Evolutionary conservation across 2,329 filamentous ascomycete species (phyloP), one percentile per base, ranked within the genome.

Genomic region (Clonostachys chloroleuca): DNA sequence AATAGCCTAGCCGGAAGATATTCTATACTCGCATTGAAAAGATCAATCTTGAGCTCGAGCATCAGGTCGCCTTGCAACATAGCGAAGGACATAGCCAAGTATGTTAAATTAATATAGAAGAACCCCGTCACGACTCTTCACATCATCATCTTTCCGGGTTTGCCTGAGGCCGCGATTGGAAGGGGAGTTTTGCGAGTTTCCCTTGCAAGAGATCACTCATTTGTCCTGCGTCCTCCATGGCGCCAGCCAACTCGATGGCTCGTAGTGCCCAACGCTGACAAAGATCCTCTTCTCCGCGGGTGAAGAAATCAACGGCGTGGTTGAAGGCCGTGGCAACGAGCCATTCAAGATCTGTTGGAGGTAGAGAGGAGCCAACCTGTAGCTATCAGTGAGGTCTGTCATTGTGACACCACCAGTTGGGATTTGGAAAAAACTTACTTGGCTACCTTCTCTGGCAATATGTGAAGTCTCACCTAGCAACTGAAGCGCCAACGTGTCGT

Each of bases 271-370:
- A 91, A 35, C 64, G 60, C 51, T 72, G 77, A 43, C 81, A 83
- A 2, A 67, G 63, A 5, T 70, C 70, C 47, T 81, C 75, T 34
- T 86, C 73, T 2, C 74, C 71, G 2, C 66, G 68, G 12, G 75
- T 72, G 55, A 81, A 83, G n/a, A 80, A 72, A 56, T 91, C 86
- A 6, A 90, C 70, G 0, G 79, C 83, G 50, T 83, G 82, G 54
- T 92, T 92, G 62, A 87, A 90, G 0, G 79, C 69, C 6, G 75
- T 81, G 1, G 80, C 79, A 0, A 82, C 80, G n/a, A 94, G 76
- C 85, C 87, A 94, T 56, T 90, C 84, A 2, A 92, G 66, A 58
- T 94, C 89, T 5, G 78, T 74, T 1, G 68, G 56, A 0, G 88
- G 87, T 58, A 89, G 89, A 1, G 66, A 61, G 2, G 68, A 60